These are phyloP conservation scores for Myrica gale DNA, from an alignment of 306 rosid genomes.

Conservation along the genomic window DNA sequence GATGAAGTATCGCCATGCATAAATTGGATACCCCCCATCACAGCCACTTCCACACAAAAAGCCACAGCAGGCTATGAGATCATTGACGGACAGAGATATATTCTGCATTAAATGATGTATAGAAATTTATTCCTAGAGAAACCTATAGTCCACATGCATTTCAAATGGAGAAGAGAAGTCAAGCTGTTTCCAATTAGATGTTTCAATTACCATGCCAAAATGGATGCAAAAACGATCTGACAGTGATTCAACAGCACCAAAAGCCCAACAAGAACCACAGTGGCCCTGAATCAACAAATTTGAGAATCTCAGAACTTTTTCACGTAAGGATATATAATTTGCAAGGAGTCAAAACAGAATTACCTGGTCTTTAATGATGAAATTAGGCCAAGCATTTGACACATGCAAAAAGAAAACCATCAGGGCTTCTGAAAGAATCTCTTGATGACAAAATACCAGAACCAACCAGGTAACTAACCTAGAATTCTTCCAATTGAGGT, in stretches of 20 bases:
- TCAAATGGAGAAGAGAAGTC: constrained; percentile 16
- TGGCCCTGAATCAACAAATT: constrained; percentile 66
- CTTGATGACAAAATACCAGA: constrained; percentile 1
- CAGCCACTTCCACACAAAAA: constrained; percentile 91
- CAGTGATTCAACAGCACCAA: constrained; percentile 89
- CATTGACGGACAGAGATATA: constrained; percentile 79
- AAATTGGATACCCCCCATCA: constrained; percentile 75
- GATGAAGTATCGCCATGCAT: constrained; percentile 76
- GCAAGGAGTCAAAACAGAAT: constrained; percentile 4
- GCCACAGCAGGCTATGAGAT: constrained; percentile 91
- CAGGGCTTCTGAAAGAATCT: constrained; percentile 34
- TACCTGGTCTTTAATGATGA: constrained; percentile 75
- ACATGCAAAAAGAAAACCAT: constrained; percentile 34
- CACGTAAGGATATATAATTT: background rate
- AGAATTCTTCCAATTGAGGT: constrained; percentile 75
- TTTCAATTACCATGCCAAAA: constrained; percentile 48
- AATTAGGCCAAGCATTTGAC: constrained; percentile 44
- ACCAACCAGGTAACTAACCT: constrained; percentile 41
- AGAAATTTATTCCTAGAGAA: constrained; percentile 21
- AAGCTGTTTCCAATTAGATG: constrained; percentile 11
- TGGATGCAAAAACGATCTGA: constrained; percentile 92
- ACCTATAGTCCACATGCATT: background rate
- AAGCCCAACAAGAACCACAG: constrained; percentile 99
- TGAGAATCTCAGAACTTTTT: constrained; percentile 18
- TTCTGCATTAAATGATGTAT: constrained; percentile 52